Evolutionary conservation across 371 early-diverging fungal genomes (phyloP).

Genomic region (Rhizomucor pusillus): DNA sequence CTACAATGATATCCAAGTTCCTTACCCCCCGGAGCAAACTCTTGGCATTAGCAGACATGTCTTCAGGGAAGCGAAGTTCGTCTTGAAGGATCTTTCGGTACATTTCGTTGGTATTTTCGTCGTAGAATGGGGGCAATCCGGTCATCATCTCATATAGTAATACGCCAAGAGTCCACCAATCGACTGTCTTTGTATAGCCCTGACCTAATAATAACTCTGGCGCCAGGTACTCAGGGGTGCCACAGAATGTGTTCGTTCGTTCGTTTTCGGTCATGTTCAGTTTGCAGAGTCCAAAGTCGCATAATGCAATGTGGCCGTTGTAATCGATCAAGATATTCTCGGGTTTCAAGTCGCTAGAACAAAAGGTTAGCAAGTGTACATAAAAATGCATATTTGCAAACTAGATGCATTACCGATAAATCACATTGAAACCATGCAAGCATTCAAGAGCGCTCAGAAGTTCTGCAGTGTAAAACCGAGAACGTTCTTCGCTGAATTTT

Average conservation of each 20-base stretch:
- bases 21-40: conserved; percentile 71
- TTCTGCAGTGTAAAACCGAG: conserved; percentile 76
- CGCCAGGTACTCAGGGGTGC: conserved; percentile 99
- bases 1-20: background rate
- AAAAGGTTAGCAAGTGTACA: background rate
- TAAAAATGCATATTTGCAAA: background rate
- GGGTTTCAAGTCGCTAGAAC: conserved; percentile 85
- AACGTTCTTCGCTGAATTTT: conserved; percentile 64
- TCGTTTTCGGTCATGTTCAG: conserved; percentile 91
- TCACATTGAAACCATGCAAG: conserved; percentile 85
- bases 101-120: conserved; percentile 95
- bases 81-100: conserved; percentile 89
- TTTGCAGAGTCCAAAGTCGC: conserved; percentile 98
- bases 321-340: conserved; percentile 97
- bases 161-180: conserved; percentile 94
- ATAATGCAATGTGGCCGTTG: conserved; percentile 95
- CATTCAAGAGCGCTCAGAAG: conserved; percentile 81
- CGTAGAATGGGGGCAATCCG: conserved; percentile 95
- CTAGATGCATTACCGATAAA: conserved; percentile 64
- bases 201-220: conserved; percentile 93
- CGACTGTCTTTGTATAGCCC: conserved; percentile 94
- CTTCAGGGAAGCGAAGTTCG: conserved; percentile 82
- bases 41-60: conserved; percentile 73
- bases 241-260: conserved; percentile 96
- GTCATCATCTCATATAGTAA: conserved; percentile 87